Percentiles rank a stretch among this genome's conserved stretches.
Conservation (phyloP, 2,329 filamentous ascomycete species). For the Xylariomycetidae sp. region DNA sequence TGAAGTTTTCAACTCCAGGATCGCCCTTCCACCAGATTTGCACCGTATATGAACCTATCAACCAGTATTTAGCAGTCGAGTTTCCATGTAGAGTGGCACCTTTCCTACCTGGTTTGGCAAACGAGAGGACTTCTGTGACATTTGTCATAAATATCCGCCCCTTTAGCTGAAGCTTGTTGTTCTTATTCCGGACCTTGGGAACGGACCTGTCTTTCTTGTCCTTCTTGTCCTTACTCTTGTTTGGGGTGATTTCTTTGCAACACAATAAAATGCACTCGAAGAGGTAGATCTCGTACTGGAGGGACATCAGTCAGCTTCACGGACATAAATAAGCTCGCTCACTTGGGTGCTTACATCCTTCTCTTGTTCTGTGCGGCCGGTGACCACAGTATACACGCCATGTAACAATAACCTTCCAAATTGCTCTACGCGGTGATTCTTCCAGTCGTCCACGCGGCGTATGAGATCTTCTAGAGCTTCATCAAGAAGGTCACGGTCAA, state of each 20-base stretch:
- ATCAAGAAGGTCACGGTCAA: constrained; percentile 79
- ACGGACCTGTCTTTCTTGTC: constrained; percentile 56
- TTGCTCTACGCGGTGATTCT: constrained; percentile 82
- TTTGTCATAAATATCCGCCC: constrained; percentile 99
- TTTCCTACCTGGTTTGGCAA: constrained; percentile 78
- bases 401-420: constrained; percentile 87
- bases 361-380: constrained; percentile 83
- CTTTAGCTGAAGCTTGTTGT: constrained; percentile 86
- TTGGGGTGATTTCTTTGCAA: constrained; percentile 89
- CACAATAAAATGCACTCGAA: constrained; percentile 94
- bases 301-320: constrained; percentile 14
- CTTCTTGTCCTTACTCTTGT: constrained; percentile 76
- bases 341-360: constrained; percentile 63
- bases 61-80: constrained; percentile 6
- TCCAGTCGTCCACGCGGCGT: constrained; percentile 90
- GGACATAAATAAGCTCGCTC: not conserved
- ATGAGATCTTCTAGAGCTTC: constrained; percentile 81
- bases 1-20: constrained; percentile 90
- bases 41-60: constrained; percentile 79
- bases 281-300: constrained; percentile 91
- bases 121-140: constrained; percentile 86
- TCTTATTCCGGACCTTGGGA: constrained; percentile 58
- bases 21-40: constrained; percentile 99
- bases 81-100: not conserved
- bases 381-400: constrained; percentile 87